Evolutionary conservation across 2,329 filamentous ascomycete species (phyloP).

Genomic region (Neonectria punicea): DNA sequence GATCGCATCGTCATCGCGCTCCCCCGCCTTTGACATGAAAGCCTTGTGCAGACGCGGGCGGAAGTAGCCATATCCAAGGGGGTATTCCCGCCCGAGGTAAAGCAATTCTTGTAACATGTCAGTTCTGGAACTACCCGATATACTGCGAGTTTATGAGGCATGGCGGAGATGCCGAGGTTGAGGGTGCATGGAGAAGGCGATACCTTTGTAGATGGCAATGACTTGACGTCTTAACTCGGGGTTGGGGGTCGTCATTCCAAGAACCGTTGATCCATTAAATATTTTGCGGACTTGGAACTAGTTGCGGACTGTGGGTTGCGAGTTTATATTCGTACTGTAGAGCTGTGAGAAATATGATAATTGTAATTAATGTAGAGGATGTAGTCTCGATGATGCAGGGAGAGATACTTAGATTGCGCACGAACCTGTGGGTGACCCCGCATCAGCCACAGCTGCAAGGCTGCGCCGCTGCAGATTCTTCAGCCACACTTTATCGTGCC

Average conservation of each 20-base stretch:
- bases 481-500: constrained; percentile 31
- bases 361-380: no score
- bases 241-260: constrained; percentile 52
- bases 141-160: background rate
- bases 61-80: constrained; percentile 84
- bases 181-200: background rate
- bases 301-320: background rate
- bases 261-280: background rate
- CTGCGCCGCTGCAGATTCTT: constrained; percentile 14
- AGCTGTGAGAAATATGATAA: background rate
- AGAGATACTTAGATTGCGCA: background rate
- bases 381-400: background rate
- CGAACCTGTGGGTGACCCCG: constrained; percentile 21
- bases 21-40: constrained; percentile 78
- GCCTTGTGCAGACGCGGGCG: constrained; percentile 83
- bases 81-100: constrained; percentile 86
- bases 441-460: constrained; percentile 31
- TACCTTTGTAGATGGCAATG: constrained; percentile 89
- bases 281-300: background rate
- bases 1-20: constrained; percentile 81
- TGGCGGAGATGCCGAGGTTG: background rate
- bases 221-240: constrained; percentile 78
- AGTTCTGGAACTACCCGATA: background rate
- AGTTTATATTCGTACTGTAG: background rate
- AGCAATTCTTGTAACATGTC: constrained; percentile 73